Evolutionary conservation across 2,329 filamentous ascomycete species (phyloP).

Genomic region (Aspergillus sp.): DNA sequence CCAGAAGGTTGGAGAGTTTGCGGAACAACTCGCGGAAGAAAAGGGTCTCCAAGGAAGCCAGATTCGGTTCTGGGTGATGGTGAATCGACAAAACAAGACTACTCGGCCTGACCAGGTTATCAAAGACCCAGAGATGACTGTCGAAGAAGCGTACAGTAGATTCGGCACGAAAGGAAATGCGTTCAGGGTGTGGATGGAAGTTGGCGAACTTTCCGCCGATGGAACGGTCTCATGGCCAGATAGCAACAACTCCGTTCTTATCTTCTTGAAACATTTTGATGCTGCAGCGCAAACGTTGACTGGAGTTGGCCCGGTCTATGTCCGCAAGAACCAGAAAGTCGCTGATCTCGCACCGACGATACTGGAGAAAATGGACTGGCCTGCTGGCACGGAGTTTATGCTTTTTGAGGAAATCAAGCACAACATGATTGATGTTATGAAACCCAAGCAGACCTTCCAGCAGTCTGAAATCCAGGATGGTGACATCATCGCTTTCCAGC

Average conservation of each 20-base stretch:
- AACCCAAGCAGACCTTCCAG: slow-evolving; percentile 81
- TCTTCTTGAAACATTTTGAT: slow-evolving; percentile 93
- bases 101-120: slow-evolving; percentile 85
- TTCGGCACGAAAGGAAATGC: slow-evolving; percentile 63
- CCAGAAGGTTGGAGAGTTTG: slow-evolving; percentile 73
- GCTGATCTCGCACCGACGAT: slow-evolving; percentile 77
- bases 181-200: slow-evolving; percentile 84
- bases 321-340: slow-evolving; percentile 81
- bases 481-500: slow-evolving; percentile 94
- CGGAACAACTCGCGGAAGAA: slow-evolving; percentile 65
- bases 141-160: slow-evolving; percentile 69
- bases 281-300: slow-evolving; percentile 66
- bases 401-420: slow-evolving; percentile 98
- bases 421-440: slow-evolving; percentile 87
- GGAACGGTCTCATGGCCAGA: slow-evolving; percentile 67
- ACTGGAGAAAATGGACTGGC: slow-evolving; percentile 79
- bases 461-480: slow-evolving; percentile 94
- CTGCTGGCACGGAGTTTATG: slow-evolving; percentile 64
- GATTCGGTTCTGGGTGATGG: slow-evolving; percentile 91
- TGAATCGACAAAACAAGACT: slow-evolving; percentile 97
- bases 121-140: slow-evolving; percentile 67
- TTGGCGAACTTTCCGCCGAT: slow-evolving; percentile 63
- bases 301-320: slow-evolving; percentile 80
- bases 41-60: slow-evolving; percentile 62
- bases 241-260: slow-evolving; percentile 59